A percentile compares a stretch with the other conserved stretches of the same genome.
Conservation (phyloP, 129 eudicot genomes). For the carrot (Daucus carota) region DH1_v3.0 NC_030387.2:7387501-7388000, state of each 20-base stretch:
- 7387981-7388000: constrained; percentile 42
- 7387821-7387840: constrained; percentile 18
- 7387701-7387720: neutral
- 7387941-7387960: constrained; percentile 86
- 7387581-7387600: neutral
- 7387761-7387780: neutral
- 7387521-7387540: neutral
- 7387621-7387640: neutral
- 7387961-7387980: constrained; percentile 68
- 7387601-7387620: neutral
- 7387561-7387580: neutral
- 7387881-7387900: constrained; percentile 73
- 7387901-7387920: constrained; percentile 99
- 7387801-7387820: constrained; percentile 12
- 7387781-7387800: neutral
- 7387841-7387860: constrained; percentile 95
- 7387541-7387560: neutral
- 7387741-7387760: neutral
- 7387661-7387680: neutral
- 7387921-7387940: constrained; percentile 83
- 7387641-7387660: neutral
- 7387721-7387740: constrained; percentile 1
- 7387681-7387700: neutral
- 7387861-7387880: constrained; percentile 65
- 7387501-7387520: neutral